Evolutionary conservation across 495 filamentous ascomycete genomes (phyloP).

Genomic region (Penicilliopsis zonata): DNA sequence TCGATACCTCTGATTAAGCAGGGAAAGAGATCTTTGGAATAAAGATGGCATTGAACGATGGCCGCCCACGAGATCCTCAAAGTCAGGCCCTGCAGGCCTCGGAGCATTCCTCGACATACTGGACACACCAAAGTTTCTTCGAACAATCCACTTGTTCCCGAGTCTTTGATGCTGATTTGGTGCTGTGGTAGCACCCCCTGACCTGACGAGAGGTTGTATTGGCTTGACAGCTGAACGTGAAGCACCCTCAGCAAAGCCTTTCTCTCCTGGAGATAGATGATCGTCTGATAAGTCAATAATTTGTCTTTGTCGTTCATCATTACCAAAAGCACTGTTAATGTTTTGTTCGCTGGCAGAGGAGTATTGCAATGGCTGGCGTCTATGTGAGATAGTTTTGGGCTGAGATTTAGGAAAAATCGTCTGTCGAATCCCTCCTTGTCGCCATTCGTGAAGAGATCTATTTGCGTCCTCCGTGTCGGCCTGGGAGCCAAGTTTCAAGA

Average conservation of each 20-base stretch:
- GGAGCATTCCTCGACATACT: slow-evolving; percentile 20
- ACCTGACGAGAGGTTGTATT: too few relatives aligned
- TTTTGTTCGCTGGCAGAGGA: slow-evolving; percentile 10
- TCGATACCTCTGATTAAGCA: slow-evolving; percentile 15
- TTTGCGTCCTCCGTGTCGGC: slow-evolving; percentile 68
- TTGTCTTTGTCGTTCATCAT: too few relatives aligned
- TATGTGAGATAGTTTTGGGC: slow-evolving; percentile 9
- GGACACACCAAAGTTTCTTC: slow-evolving; percentile 20
- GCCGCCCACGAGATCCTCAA: slow-evolving; percentile 10
- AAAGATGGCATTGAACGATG: slow-evolving; percentile 7
- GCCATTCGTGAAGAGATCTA: slow-evolving; percentile 60
- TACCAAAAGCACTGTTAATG: too few relatives aligned
- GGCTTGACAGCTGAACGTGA: slow-evolving; percentile 1
- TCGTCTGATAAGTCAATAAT: too few relatives aligned
- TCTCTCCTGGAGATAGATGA: background rate
- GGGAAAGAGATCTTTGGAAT: slow-evolving; percentile 17
- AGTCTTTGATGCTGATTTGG: slow-evolving; percentile 8
- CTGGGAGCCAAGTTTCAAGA: slow-evolving; percentile 56
- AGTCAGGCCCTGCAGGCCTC: slow-evolving; percentile 29
- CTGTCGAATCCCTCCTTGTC: slow-evolving; percentile 51
- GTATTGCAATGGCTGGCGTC: slow-evolving; percentile 10
- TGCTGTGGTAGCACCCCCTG: background rate
- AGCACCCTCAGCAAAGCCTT: slow-evolving; percentile 1
- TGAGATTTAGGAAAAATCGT: slow-evolving; percentile 15
- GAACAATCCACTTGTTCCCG: slow-evolving; percentile 26